Evolutionary conservation across 2,329 filamentous ascomycete genomes (phyloP).

Genomic region (Eurotiales sp.): DNA sequence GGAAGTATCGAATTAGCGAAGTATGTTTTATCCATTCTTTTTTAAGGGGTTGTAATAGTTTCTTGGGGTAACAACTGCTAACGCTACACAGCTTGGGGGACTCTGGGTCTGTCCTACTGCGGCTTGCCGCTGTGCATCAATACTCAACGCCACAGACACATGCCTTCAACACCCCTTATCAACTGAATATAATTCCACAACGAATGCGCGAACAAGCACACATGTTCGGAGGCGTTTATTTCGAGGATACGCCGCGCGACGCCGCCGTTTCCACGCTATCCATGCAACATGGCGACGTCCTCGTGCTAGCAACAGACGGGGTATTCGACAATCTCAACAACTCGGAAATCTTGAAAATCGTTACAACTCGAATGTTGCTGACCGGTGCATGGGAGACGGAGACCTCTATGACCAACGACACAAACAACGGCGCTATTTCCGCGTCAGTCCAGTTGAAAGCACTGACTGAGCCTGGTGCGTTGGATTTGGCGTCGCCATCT

Average conservation of each 20-base stretch:
- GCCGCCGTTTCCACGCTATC: constrained; percentile 73
- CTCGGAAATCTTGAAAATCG: constrained; percentile 78
- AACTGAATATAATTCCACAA: constrained; percentile 82
- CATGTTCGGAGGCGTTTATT: constrained; percentile 75
- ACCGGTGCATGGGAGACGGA: constrained; percentile 72
- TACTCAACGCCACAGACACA: constrained; percentile 87
- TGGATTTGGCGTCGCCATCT: constrained; percentile 21
- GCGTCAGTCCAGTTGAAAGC: constrained; percentile 59
- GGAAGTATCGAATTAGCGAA: constrained; percentile 86
- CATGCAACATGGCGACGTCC: constrained; percentile 83
- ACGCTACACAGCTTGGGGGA: constrained; percentile 64
- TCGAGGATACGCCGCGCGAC: constrained; percentile 80
- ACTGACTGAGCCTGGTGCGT: constrained; percentile 49
- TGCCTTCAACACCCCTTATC: constrained; percentile 95
- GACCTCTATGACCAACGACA: constrained; percentile 40
- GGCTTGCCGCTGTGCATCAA: constrained; percentile 78
- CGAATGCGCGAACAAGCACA: constrained; percentile 74
- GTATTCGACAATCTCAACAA: constrained; percentile 94
- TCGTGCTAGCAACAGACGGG: constrained; percentile 92
- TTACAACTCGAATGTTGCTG: constrained; percentile 71
- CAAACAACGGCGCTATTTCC: constrained; percentile 52
- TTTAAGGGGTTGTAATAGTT: background rate
- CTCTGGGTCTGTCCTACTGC: constrained; percentile 85
- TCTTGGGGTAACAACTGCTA: no score
- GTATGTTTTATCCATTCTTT: constrained; percentile 28